A percentile compares a stretch with the other conserved stretches of the same genome.
phyloP scores from a whole-genome alignment of 163 green algal genomes.

The Smithsoniella earleae region DNA sequence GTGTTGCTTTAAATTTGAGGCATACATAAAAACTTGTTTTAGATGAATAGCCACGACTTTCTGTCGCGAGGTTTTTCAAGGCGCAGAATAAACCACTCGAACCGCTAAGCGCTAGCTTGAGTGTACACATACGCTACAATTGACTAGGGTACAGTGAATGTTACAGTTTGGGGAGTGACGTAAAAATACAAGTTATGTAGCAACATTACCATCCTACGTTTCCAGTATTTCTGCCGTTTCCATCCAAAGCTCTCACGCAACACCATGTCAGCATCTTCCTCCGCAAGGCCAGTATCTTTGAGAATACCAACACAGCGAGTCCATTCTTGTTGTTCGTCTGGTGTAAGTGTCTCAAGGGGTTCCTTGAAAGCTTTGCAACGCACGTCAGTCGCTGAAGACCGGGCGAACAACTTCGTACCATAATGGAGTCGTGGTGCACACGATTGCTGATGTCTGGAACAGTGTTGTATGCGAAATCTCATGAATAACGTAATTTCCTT shows the following conservation, averaged over 20 bases:
- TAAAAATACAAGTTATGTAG: background rate
- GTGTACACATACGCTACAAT: background rate
- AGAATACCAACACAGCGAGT: background rate
- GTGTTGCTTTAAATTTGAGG: no score
- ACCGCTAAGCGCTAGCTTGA: no score
- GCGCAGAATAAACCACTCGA: no score
- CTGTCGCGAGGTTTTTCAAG: no score
- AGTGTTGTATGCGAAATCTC: no score
- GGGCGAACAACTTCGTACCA: background rate
- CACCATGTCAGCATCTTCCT: constrained; percentile 10
- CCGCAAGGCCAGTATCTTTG: background rate
- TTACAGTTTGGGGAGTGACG: no score
- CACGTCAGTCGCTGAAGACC: no score
- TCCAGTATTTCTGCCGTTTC: background rate
- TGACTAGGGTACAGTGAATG: no score
- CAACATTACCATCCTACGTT: background rate
- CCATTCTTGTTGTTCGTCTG: background rate
- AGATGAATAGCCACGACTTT: no score
- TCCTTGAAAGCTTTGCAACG: background rate
- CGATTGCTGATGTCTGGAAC: no score
- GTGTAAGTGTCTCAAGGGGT: background rate
- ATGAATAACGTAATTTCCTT: no score
- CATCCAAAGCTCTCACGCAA: constrained; percentile 25
- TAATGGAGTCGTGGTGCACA: background rate
- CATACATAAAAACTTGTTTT: no score